These are phyloP conservation scores for Moringa oleifera DNA, from an alignment of 345 rosid genomes.

Conservation along the genomic window DNA sequence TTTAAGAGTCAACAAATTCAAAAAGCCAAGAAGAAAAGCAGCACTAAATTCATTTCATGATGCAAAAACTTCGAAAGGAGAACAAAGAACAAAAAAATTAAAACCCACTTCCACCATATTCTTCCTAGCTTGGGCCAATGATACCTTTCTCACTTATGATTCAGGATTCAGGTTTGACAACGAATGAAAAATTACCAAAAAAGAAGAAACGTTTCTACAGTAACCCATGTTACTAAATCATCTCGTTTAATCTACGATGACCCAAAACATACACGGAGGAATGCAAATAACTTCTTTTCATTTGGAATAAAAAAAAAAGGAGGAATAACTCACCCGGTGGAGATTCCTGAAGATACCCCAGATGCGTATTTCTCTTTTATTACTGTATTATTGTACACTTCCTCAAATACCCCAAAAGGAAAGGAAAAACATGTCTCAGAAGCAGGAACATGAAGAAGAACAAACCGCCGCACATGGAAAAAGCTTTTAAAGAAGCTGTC, in stretches of 20 bases:
- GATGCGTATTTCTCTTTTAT: conserved; percentile 1
- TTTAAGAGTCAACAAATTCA: conserved; percentile 17
- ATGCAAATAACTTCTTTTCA: too few species aligned
- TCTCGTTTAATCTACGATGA: too few species aligned
- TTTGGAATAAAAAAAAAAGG: conserved; percentile 1
- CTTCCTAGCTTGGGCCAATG: conserved; percentile 21
- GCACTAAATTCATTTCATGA: conserved; percentile 17
- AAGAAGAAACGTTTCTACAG: too few species aligned
- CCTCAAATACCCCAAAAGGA: not conserved
- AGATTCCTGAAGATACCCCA: conserved; percentile 38
- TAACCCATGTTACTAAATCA: too few species aligned
- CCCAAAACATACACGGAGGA: too few species aligned
- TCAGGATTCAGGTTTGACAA: conserved; percentile 11
- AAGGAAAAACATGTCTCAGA: conserved; percentile 18
- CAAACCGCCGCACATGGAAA: conserved; percentile 13
- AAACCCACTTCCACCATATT: conserved; percentile 35
- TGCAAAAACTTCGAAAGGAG: conserved; percentile 3
- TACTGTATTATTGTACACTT: not conserved
- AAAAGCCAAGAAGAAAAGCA: conserved; percentile 17
- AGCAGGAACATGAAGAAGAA: conserved; percentile 20
- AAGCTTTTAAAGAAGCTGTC: conserved; percentile 10
- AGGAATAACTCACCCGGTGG: conserved; percentile 25
- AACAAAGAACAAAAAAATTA: conserved; percentile 11
- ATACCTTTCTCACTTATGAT: conserved; percentile 26
- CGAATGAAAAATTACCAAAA: too few species aligned